Base-by-base conservation (phyloP, 257 asterid genomes). In the Capsicum chinense region DNA sequence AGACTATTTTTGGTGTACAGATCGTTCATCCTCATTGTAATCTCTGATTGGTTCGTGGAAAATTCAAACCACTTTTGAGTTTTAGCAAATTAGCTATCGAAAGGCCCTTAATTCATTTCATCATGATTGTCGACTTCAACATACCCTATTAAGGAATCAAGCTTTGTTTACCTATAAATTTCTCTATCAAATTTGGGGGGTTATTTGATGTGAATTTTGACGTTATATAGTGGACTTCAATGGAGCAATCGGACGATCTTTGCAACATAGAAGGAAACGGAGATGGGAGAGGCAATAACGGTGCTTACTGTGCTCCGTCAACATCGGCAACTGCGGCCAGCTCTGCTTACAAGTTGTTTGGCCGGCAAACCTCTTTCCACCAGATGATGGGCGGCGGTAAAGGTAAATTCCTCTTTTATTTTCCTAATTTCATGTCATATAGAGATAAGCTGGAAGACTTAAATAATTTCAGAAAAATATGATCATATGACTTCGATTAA, bases 321-420 rank as follows among this genome's bases (percentile, higher is more conserved):
- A 83, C 90, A 50, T 87, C 89, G 13, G 6, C 87, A 71, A 56
- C 85, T 71, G 66, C 85, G 81, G 81, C 91, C 68, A 90, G 93
- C 88, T 92, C 95, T 54, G 79, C 94, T 5, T 88, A 91, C 88
- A 90, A 85, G 80, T 85, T 89, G 85, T 88, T 89, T 81, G 93
- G 91, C 82, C 91, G 91, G 39, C 91, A 86, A 81, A 85, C 88
- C 57, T 67, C 93, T 54, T 94, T 91, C 83, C 97, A 93, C 88
- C 97, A 91, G 83, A 87, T 93, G 88, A 92, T 87, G 92, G 97
- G 97, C 56, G 95, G 97, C 60, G 95, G 94, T 79, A 93, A 86
- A 93, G 97, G 98, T 95, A 90, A 86, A 79, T 33, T 73, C 9
- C 37, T 5, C 59, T 19, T 19, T 44, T 54, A 1, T 74, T 76